Evolutionary conservation across 257 asterid species (phyloP), one percentile per base, ranked within the genome.

Genomic region (Lycium ferocissimum): DNA sequence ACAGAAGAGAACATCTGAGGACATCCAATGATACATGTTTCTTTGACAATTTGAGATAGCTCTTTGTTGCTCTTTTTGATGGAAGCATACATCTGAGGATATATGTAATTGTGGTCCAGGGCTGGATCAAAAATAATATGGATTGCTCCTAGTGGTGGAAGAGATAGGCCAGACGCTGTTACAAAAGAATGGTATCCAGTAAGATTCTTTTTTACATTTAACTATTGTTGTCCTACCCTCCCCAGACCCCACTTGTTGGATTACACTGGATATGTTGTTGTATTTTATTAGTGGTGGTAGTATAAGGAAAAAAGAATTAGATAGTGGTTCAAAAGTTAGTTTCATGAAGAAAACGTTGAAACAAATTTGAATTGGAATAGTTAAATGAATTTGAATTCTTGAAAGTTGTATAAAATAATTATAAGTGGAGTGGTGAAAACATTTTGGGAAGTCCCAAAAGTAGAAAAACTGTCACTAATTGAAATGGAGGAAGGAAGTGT

Each of bases 81-180:
- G 47, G 61, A 76, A 76, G 65, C 47, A 53, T 76, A 76, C 38
- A 73, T 47, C 59, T 73, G 80, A 73, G 38, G 59, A 47, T 73
- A 45, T 62, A 53, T 76, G 22, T 76, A 84, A 85, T 83, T 85
- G 86, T 73, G 83, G 87, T 66, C 79, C 86, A 96, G 99, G 97
- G 92, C 91, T 81, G 99, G 99, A 91, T 92, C 98, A 35, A 95
- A 91, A 86, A 85, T 96, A 84, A 93, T 96, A 87, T 96, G 99
- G 99, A 96, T 96, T 83, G 98, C 99, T 81, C 98, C 99, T 76
- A 96, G 99, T 90, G 99, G 99, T 85, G 99, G 99, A 88, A 93
- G 99, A 91, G 99, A 96, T 86, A 96, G 99, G 37, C 98, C 98
- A 11, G 95, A 95, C 89, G 95, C 95, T 82, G 90, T 91, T 80